These are phyloP conservation scores for Rhynchospora pubera DNA, from an alignment of 176 grass and related monocot genomes.

Conservation along the genomic window DNA sequence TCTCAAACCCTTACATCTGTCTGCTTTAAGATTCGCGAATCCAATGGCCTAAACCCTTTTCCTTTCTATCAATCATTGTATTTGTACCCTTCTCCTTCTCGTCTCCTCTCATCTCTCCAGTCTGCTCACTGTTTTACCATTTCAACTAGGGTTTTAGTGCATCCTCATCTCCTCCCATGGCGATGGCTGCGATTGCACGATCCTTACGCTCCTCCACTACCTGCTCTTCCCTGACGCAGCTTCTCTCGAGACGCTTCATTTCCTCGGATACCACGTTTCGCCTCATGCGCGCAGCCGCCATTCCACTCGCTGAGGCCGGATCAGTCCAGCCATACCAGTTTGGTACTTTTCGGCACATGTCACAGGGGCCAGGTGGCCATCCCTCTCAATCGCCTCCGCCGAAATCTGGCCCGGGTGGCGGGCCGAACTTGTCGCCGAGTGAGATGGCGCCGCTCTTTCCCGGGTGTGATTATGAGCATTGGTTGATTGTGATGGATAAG, in stretches of 20 bases:
- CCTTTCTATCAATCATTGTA: no score
- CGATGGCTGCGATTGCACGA: constrained; percentile 35
- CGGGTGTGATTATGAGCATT: constrained; percentile 76
- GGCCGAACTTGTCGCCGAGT: constrained; percentile 33
- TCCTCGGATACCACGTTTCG: constrained; percentile 25
- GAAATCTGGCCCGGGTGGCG: constrained; percentile 1
- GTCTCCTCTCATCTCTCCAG: background rate
- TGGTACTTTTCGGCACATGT: constrained; percentile 33
- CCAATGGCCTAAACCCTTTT: no score
- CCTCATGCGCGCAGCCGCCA: background rate
- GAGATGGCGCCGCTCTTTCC: constrained; percentile 73
- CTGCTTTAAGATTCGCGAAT: no score
- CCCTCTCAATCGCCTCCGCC: constrained; percentile 10
- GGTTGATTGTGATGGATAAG: constrained; percentile 88
- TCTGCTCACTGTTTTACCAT: background rate
- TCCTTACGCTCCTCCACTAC: constrained; percentile 18
- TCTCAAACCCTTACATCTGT: no score
- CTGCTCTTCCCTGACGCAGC: background rate
- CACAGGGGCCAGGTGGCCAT: constrained; percentile 36
- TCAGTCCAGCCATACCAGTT: constrained; percentile 25
- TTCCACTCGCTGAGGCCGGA: constrained; percentile 29
- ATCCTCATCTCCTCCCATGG: constrained; percentile 6
- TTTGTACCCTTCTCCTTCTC: no score
- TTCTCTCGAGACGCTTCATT: constrained; percentile 37
- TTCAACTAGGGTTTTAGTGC: constrained; percentile 22